These are phyloP conservation scores for Scleroderma bovista DNA, from an alignment of 768 basidiomycete genomes.

Conservation along the genomic window DNA sequence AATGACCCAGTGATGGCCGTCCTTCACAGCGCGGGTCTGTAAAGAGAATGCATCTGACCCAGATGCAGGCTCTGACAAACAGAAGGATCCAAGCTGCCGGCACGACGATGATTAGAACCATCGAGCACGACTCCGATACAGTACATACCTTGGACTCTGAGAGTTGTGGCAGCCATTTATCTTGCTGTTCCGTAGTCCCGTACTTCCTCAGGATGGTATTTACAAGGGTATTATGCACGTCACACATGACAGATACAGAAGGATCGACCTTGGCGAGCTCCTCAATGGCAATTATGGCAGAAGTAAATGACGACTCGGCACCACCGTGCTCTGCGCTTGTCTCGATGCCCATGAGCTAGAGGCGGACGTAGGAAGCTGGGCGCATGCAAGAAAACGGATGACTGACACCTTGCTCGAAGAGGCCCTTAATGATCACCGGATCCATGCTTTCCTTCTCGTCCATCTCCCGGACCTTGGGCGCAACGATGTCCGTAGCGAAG, in stretches of 20 bases:
- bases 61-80: slow-evolving; percentile 85
- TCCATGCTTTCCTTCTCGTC: slow-evolving; percentile 98
- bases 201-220: slow-evolving; percentile 91
- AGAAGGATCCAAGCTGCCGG: slow-evolving; percentile 87
- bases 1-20: slow-evolving; percentile 79
- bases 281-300: slow-evolving; percentile 94
- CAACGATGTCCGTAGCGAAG: slow-evolving; percentile 86
- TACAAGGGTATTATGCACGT: slow-evolving; percentile 98
- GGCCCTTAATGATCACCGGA: slow-evolving; percentile 71
- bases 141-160: slow-evolving; percentile 61
- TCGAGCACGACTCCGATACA: neutral
- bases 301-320: slow-evolving; percentile 86
- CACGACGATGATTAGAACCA: neutral
- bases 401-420: slow-evolving; percentile 93
- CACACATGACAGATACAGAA: slow-evolving; percentile 92
- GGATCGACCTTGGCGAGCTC: slow-evolving; percentile 24
- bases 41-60: slow-evolving; percentile 98
- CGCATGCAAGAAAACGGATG: neutral
- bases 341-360: slow-evolving; percentile 96
- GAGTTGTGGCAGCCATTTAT: slow-evolving; percentile 71
- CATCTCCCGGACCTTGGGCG: slow-evolving; percentile 92
- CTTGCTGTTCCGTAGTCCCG: slow-evolving; percentile 78
- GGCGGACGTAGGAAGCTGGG: neutral
- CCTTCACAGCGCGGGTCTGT: slow-evolving; percentile 86
- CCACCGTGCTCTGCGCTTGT: slow-evolving; percentile 80